Evolutionary conservation across 306 rosid genomes (phyloP).

Genomic region (Adenanthera pavonina): DNA sequence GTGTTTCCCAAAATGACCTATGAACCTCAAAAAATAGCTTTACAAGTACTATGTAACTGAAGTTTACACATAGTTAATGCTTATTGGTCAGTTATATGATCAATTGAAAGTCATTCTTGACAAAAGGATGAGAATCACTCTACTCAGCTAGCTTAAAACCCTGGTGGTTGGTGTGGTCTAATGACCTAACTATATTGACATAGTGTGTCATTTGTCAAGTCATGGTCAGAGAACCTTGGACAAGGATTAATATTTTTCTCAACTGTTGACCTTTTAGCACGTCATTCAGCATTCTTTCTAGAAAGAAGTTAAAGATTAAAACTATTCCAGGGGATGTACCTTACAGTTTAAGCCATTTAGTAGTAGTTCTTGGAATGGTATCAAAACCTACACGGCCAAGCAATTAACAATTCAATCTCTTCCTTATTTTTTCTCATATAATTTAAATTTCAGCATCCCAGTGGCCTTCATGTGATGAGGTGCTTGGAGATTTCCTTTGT

Average conservation of each 20-base stretch:
- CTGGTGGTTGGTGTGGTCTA: neutral
- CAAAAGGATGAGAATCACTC: neutral
- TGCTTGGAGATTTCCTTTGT: neutral
- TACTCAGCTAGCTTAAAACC: too few species aligned
- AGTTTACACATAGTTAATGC: conserved; percentile 10
- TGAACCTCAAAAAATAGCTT: neutral
- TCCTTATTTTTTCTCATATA: neutral
- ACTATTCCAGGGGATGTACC: neutral
- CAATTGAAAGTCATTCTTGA: conserved; percentile 7
- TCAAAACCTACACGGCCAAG: neutral
- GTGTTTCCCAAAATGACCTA: neutral
- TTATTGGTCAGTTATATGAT: neutral
- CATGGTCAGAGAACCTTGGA: neutral
- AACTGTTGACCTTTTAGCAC: neutral
- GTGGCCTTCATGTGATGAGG: neutral
- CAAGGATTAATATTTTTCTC: neutral
- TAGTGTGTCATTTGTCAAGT: neutral
- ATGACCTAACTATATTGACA: neutral
- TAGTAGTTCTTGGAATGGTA: neutral
- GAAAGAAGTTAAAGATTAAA: neutral
- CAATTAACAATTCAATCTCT: neutral
- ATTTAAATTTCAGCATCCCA: neutral
- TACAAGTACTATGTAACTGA: neutral
- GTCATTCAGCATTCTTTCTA: neutral
- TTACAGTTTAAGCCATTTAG: neutral